Evolutionary conservation across 78 protist genomes (phyloP).

Genomic region (Thecamonas trahens): DNA sequence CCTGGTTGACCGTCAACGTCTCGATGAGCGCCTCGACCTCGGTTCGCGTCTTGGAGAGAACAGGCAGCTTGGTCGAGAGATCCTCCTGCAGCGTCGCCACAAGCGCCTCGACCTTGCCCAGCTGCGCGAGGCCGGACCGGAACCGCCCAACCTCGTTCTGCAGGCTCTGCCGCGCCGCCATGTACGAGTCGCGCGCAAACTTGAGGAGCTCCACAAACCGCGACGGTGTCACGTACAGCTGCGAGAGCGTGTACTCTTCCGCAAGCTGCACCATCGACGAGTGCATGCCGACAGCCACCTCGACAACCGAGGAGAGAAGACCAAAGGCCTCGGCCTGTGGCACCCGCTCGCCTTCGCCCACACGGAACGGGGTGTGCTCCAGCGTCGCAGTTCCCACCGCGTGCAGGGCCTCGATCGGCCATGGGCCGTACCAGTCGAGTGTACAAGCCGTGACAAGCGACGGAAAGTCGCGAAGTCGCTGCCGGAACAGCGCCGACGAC

Average conservation of each 20-base stretch:
- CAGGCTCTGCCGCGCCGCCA: constrained; percentile 8
- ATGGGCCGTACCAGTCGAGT: constrained; percentile 69
- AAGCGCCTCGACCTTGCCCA: constrained; percentile 33
- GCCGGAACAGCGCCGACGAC: constrained; percentile 50
- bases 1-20: constrained; percentile 21
- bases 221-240: constrained; percentile 77
- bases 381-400: neutral
- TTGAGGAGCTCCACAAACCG: constrained; percentile 63
- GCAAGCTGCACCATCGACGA: constrained; percentile 28
- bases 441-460: constrained; percentile 81
- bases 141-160: constrained; percentile 25
- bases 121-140: constrained; percentile 56
- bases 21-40: constrained; percentile 43
- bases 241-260: constrained; percentile 12
- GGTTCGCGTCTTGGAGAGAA: constrained; percentile 1
- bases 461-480: constrained; percentile 71
- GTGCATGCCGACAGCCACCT: constrained; percentile 61
- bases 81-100: constrained; percentile 55
- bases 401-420: constrained; percentile 72
- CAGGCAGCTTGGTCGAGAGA: constrained; percentile 46
- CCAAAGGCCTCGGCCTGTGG: too few species aligned
- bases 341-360: neutral
- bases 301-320: constrained; percentile 23
- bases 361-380: too few species aligned
- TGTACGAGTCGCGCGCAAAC: too few species aligned